phyloP scores from a whole-genome alignment of 2,329 filamentous ascomycete genomes.

The Chaetomiaceae sp. region DNA sequence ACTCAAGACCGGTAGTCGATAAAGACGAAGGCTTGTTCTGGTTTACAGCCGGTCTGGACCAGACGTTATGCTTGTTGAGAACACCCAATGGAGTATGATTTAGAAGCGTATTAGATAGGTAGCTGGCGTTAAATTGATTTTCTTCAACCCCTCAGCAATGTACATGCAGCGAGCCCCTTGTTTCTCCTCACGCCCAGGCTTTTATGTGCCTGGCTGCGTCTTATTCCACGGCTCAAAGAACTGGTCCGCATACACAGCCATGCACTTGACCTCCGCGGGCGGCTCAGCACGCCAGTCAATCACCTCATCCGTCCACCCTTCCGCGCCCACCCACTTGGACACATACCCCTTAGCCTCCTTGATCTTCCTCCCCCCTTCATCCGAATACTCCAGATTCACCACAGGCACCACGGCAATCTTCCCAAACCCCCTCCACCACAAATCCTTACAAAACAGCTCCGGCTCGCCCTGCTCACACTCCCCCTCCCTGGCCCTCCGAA shows the following conservation, averaged over 20 bases:
- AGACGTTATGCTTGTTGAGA: no score
- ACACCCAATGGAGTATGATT: no score
- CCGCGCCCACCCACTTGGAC: slow-evolving; percentile 24
- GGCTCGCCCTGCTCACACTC: slow-evolving; percentile 54
- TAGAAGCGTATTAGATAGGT: no score
- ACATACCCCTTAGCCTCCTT: slow-evolving; percentile 49
- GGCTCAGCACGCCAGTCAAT: slow-evolving; percentile 44
- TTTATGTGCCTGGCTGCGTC: no score
- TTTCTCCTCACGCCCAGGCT: no score
- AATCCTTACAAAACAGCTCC: slow-evolving; percentile 51
- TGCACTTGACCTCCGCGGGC: slow-evolving; percentile 45
- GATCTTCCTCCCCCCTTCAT: slow-evolving; percentile 39
- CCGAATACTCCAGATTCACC: slow-evolving; percentile 51
- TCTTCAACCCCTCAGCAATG: no score
- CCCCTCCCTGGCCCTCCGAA: slow-evolving; percentile 35
- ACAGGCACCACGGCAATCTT: slow-evolving; percentile 52
- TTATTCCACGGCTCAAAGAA: slow-evolving; percentile 40
- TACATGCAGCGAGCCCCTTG: no score
- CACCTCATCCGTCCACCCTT: slow-evolving; percentile 22
- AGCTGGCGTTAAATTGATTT: no score
- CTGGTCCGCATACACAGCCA: slow-evolving; percentile 39
- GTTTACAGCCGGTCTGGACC: no score
- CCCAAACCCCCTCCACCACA: slow-evolving; percentile 46
- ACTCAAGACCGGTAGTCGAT: no score
- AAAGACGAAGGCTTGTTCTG: no score